phyloP scores from a whole-genome alignment of 2,329 filamentous ascomycete genomes.

The Alternaria rosae region DNA sequence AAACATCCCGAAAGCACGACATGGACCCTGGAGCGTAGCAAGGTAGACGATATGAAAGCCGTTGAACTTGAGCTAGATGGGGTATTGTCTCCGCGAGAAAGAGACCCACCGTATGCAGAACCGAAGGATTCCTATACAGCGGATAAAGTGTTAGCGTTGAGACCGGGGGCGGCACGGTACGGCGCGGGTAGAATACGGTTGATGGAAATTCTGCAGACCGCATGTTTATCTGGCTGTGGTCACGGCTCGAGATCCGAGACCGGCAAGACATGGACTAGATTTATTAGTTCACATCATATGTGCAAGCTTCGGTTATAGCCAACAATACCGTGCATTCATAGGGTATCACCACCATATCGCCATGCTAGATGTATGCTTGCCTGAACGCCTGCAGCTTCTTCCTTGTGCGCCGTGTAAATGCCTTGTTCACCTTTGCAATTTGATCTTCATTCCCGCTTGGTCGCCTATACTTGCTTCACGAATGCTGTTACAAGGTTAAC shows the following conservation, averaged over 20 bases:
- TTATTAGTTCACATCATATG: neutral
- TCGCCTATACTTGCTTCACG: slow-evolving; percentile 19
- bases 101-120: neutral
- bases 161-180: neutral
- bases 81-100: neutral
- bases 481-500: slow-evolving; percentile 11
- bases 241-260: neutral
- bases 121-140: neutral
- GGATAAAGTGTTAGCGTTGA: neutral
- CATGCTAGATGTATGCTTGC: neutral
- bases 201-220: neutral
- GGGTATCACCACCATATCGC: slow-evolving; percentile 6
- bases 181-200: neutral
- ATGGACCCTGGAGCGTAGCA: neutral
- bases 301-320: neutral
- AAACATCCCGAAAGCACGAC: neutral
- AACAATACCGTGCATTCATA: slow-evolving; percentile 10
- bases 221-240: neutral
- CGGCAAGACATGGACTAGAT: neutral
- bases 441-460: no score
- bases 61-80: neutral
- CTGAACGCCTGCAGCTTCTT: slow-evolving; percentile 1
- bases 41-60: neutral
- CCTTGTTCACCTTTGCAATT: neutral
- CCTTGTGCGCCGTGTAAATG: slow-evolving; percentile 10